Evolutionary conservation across 2,329 filamentous ascomycete species (phyloP).

Genomic region (Botrytis paeoniae): DNA sequence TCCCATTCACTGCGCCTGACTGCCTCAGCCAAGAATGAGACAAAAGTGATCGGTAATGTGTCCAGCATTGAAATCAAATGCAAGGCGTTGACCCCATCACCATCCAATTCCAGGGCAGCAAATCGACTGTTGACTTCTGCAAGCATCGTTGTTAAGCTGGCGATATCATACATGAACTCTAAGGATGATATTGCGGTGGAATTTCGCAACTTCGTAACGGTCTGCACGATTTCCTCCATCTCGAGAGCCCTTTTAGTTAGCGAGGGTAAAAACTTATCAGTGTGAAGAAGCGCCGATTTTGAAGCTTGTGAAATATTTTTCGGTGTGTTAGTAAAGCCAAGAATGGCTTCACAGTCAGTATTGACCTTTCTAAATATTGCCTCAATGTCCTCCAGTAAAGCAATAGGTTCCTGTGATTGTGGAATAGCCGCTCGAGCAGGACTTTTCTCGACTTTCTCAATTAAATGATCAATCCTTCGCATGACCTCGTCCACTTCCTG

Average conservation of each 20-base stretch:
- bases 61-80: conserved; percentile 77
- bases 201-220: conserved; percentile 65
- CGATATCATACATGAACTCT: conserved; percentile 77
- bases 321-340: conserved; percentile 65
- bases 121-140: conserved; percentile 70
- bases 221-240: conserved; percentile 59
- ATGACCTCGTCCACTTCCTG: conserved; percentile 59
- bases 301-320: conserved; percentile 62
- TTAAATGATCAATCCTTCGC: conserved; percentile 57
- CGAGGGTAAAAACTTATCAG: conserved; percentile 58
- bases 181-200: conserved; percentile 62
- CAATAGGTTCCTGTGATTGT: conserved; percentile 60
- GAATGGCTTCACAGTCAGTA: conserved; percentile 76
- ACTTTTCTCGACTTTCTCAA: conserved; percentile 60
- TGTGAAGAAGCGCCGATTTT: conserved; percentile 61
- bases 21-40: conserved; percentile 81
- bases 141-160: conserved; percentile 73
- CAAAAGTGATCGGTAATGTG: conserved; percentile 84
- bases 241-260: conserved; percentile 55
- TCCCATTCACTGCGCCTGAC: conserved; percentile 86
- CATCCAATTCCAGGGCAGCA: conserved; percentile 65
- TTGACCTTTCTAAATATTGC: conserved; percentile 82
- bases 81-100: conserved; percentile 76
- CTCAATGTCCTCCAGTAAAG: conserved; percentile 80
- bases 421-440: conserved; percentile 53